Evolutionary conservation across 306 rosid genomes (phyloP).

Genomic region (Lotus japonicus): DNA sequence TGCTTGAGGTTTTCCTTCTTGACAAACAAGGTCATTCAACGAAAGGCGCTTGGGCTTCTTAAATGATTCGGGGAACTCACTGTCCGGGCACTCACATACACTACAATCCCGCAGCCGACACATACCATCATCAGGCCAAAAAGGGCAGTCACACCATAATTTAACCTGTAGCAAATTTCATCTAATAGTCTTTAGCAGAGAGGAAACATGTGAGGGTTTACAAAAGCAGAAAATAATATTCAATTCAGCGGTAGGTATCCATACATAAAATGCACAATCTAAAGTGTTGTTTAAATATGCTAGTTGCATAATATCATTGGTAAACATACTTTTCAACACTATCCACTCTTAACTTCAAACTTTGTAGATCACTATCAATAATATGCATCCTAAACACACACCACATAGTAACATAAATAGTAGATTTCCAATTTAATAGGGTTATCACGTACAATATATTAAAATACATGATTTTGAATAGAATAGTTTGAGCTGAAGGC

Average conservation of each 20-base stretch:
- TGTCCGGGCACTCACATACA: conserved; percentile 95
- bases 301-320: background rate
- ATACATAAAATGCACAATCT: background rate
- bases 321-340: background rate
- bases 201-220: background rate
- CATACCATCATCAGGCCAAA: conserved; percentile 99
- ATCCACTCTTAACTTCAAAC: background rate
- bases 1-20: conserved; percentile 96
- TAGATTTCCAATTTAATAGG: background rate
- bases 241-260: background rate
- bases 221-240: background rate
- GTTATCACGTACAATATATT: background rate
- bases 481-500: background rate
- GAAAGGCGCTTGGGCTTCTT: conserved; percentile 69
- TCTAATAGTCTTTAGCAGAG: conserved; percentile 8
- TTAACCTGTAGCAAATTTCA: conserved; percentile 46
- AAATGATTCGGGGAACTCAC: conserved; percentile 77
- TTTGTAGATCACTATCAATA: background rate
- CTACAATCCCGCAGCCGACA: conserved; percentile 94
- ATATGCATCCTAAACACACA: background rate
- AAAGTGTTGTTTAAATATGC: background rate
- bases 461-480: background rate
- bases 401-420: background rate
- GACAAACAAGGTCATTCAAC: conserved; percentile 66
- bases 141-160: conserved; percentile 96